phyloP scores from a whole-genome alignment of 2,329 filamentous ascomycete genomes.

The Aspergillus ibericus region DNA sequence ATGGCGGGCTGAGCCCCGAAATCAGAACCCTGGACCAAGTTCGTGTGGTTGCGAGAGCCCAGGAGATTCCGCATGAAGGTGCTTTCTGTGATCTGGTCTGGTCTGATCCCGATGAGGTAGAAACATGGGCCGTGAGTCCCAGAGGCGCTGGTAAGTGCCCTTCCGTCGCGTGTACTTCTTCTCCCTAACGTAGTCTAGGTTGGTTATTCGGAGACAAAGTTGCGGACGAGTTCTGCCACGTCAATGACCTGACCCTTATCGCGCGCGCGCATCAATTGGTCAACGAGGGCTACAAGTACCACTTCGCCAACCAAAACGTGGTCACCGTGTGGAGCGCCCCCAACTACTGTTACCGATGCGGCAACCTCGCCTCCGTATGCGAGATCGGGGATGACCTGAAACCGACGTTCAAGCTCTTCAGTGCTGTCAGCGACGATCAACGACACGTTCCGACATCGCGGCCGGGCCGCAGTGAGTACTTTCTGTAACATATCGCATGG shows the following conservation, averaged over 20 bases:
- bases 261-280: conserved; percentile 73
- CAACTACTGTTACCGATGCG: conserved; percentile 97
- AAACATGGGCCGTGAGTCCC: conserved; percentile 69
- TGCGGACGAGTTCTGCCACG: conserved; percentile 73
- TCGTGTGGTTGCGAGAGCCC: conserved; percentile 69
- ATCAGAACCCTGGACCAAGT: conserved; percentile 75
- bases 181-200: conserved; percentile 25
- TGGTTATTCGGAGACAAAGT: conserved; percentile 72
- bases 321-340: conserved; percentile 78
- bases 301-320: conserved; percentile 91
- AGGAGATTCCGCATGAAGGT: conserved; percentile 75
- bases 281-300: conserved; percentile 83
- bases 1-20: conserved; percentile 70
- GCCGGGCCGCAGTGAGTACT: conserved; percentile 51
- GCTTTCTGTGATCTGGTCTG: conserved; percentile 76
- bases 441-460: conserved; percentile 46
- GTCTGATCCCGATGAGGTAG: conserved; percentile 72
- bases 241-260: conserved; percentile 70
- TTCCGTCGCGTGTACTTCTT: neutral
- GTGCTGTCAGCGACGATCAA: conserved; percentile 49
- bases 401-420: conserved; percentile 72
- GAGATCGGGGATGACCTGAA: conserved; percentile 81
- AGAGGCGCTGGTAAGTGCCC: conserved; percentile 60
- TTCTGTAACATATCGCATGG: conserved; percentile 39
- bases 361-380: conserved; percentile 88